A percentile compares a stretch with the other conserved stretches of the same genome.
Evolutionary conservation across 306 rosid species (phyloP).

Genomic region (Nissolia schottii): DNA sequence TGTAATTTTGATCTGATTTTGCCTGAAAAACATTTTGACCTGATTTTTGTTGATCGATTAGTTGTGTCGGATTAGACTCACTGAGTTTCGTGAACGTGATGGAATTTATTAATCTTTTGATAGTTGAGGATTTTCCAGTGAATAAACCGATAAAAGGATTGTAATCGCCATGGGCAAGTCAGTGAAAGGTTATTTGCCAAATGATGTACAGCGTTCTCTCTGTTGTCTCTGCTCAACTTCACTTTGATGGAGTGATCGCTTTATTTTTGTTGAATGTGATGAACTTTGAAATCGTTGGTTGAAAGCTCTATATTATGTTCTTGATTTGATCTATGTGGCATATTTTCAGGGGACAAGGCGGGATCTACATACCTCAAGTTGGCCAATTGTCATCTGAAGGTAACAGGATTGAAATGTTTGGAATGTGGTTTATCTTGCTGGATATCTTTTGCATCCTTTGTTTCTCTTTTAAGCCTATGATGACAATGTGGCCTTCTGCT

Average conservation of each 20-base stretch:
- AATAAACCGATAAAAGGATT: neutral
- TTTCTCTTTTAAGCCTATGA: neutral
- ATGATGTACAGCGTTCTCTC: neutral
- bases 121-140: neutral
- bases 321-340: constrained; percentile 18
- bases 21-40: neutral
- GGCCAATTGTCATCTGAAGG: constrained; percentile 88
- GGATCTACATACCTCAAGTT: constrained; percentile 69
- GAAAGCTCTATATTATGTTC: neutral
- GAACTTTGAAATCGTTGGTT: neutral
- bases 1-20: constrained; percentile 2
- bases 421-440: neutral
- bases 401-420: constrained; percentile 24
- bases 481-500: constrained; percentile 7
- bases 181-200: neutral
- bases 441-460: neutral
- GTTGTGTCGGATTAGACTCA: neutral
- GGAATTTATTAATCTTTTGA: neutral
- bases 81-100: neutral
- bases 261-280: neutral
- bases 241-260: neutral
- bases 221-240: neutral
- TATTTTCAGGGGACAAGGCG: constrained; percentile 81
- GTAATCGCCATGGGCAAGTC: neutral
- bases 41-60: neutral